phyloP scores from a whole-genome alignment of 2,329 filamentous ascomycete species.

The Dothistroma pini region DNA sequence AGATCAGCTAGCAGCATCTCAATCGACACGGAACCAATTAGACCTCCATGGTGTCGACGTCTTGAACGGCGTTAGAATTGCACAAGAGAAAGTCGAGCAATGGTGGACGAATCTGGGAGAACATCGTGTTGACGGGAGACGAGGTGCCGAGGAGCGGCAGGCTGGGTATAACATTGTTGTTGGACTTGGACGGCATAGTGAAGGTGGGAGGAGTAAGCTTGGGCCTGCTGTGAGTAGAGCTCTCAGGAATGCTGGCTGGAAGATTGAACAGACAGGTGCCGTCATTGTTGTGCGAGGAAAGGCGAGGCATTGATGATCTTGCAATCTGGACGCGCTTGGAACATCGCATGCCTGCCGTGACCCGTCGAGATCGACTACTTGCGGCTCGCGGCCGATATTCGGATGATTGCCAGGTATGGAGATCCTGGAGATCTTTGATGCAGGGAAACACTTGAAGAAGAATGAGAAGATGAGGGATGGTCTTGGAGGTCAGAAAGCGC shows the following conservation, averaged over 20 bases:
- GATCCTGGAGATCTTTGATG: neutral
- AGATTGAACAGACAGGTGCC: slow-evolving; percentile 67
- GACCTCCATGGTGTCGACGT: slow-evolving; percentile 86
- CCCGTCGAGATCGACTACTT: neutral
- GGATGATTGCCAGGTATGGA: neutral
- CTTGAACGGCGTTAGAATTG: slow-evolving; percentile 74
- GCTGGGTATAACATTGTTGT: slow-evolving; percentile 72
- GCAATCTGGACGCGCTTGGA: neutral
- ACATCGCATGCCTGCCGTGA: neutral
- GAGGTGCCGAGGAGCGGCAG: slow-evolving; percentile 42
- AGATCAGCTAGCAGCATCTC: slow-evolving; percentile 63
- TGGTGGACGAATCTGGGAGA: slow-evolving; percentile 80
- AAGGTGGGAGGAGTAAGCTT: slow-evolving; percentile 69
- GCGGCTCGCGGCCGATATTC: neutral
- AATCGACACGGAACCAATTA: slow-evolving; percentile 57
- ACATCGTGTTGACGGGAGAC: slow-evolving; percentile 49
- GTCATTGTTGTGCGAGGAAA: slow-evolving; percentile 65
- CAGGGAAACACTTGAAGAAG: neutral
- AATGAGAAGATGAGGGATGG: neutral
- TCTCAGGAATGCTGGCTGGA: slow-evolving; percentile 78
- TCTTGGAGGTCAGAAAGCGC: neutral
- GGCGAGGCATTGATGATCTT: slow-evolving; percentile 2
- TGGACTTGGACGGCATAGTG: slow-evolving; percentile 73
- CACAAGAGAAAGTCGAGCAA: slow-evolving; percentile 58
- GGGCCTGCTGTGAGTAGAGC: slow-evolving; percentile 76